Conservation (phyloP, 23 red algal species). For the Gracilariopsis chorda region DNA sequence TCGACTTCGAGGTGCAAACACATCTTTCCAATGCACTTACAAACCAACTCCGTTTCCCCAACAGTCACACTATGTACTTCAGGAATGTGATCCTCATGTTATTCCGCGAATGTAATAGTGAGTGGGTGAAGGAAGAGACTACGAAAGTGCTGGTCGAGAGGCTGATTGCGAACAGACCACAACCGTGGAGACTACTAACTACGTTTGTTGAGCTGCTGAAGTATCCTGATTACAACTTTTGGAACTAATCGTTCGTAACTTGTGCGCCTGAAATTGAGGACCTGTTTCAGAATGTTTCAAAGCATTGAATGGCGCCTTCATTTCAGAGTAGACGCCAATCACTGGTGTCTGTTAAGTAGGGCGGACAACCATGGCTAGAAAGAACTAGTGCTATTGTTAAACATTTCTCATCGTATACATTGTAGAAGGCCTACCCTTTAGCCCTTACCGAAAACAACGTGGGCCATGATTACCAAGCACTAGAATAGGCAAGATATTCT, state of each 20-base stretch:
- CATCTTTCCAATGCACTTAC: slow-evolving; percentile 73
- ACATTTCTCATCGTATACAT: too few species aligned
- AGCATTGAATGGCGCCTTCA: slow-evolving; percentile 70
- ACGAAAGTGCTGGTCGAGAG: slow-evolving; percentile 91
- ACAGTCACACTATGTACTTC: slow-evolving; percentile 93
- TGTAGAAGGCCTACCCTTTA: too few species aligned
- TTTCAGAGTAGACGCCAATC: slow-evolving; percentile 31
- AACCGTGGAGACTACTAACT: slow-evolving; percentile 97
- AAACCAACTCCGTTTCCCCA: slow-evolving; percentile 95
- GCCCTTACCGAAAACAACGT: too few species aligned
- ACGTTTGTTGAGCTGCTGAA: slow-evolving; percentile 96
- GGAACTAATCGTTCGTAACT: slow-evolving; percentile 83
- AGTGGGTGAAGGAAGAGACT: slow-evolving; percentile 83
- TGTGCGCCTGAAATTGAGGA: slow-evolving; percentile 85
- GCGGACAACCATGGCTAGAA: too few species aligned
- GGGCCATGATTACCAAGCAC: too few species aligned
- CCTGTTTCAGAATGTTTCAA: slow-evolving; percentile 91
- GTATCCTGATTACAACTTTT: slow-evolving; percentile 93
- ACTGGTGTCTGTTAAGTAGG: neutral
- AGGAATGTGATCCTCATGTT: slow-evolving; percentile 81
- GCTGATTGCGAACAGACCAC: slow-evolving; percentile 89
- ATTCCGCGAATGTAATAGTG: slow-evolving; percentile 71
- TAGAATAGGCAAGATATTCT: too few species aligned
- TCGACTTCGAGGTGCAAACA: slow-evolving; percentile 83
- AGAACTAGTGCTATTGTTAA: too few species aligned